Evolutionary conservation across 2,329 filamentous ascomycete species (phyloP).

Genomic region (Dothiorella sarmentorum): DNA sequence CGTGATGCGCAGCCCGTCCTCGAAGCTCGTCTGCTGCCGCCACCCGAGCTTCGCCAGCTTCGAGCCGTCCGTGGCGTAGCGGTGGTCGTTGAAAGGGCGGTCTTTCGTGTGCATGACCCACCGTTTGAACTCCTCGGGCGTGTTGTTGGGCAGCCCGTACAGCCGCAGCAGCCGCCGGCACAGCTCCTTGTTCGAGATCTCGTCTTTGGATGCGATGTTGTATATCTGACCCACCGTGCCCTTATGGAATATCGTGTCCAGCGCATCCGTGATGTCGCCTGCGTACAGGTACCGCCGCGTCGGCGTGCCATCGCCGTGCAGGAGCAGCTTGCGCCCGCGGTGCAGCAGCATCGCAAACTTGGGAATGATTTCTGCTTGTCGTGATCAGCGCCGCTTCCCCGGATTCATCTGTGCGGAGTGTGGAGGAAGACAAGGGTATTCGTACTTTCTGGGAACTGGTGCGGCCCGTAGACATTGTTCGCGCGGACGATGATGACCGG

Average conservation of each 20-base stretch:
- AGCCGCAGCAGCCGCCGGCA: slow-evolving; percentile 62
- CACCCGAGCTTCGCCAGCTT: slow-evolving; percentile 38
- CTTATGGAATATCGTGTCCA: slow-evolving; percentile 79
- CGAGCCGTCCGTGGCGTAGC: slow-evolving; percentile 38
- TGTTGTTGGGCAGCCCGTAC: slow-evolving; percentile 50
- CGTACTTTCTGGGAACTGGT: slow-evolving; percentile 80
- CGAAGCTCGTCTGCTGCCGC: slow-evolving; percentile 35
- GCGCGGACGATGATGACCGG: slow-evolving; percentile 75
- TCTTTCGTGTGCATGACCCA: slow-evolving; percentile 75
- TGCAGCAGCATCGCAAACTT: slow-evolving; percentile 74
- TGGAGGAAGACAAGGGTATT: slow-evolving; percentile 20
- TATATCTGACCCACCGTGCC: slow-evolving; percentile 73
- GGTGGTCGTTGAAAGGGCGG: slow-evolving; percentile 57
- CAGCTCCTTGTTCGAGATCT: slow-evolving; percentile 70
- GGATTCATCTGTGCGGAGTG: slow-evolving; percentile 1
- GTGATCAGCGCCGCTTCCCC: slow-evolving; percentile 13
- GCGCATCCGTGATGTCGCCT: slow-evolving; percentile 74
- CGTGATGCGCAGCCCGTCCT: slow-evolving; percentile 34
- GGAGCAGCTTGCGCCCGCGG: slow-evolving; percentile 61
- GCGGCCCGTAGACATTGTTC: slow-evolving; percentile 83
- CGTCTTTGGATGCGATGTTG: slow-evolving; percentile 76
- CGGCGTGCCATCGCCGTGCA: slow-evolving; percentile 74
- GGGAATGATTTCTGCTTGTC: slow-evolving; percentile 71
- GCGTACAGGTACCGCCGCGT: slow-evolving; percentile 75
- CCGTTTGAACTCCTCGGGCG: slow-evolving; percentile 50